phyloP scores from a whole-genome alignment of 179 eudicot genomes.

The Silene vulgaris region DNA sequence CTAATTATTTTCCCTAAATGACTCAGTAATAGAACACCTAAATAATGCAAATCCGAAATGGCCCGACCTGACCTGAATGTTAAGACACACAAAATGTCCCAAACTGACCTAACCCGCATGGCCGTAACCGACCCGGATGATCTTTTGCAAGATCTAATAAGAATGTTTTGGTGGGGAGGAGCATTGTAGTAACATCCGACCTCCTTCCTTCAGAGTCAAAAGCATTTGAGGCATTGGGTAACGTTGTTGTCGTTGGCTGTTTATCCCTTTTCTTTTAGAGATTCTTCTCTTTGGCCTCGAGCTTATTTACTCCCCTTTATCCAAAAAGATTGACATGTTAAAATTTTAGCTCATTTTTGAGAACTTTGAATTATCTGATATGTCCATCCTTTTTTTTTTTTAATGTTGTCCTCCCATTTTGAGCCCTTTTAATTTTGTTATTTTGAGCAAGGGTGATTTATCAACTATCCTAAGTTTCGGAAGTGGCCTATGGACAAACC shows the following conservation, averaged over 20 bases:
- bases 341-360: neutral
- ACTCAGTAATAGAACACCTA: too few species aligned
- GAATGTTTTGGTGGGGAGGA: neutral
- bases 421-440: neutral
- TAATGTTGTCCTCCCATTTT: slow-evolving; percentile 6
- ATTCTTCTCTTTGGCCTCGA: neutral
- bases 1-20: too few species aligned
- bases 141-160: neutral
- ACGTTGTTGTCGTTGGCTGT: neutral
- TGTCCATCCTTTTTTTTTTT: neutral
- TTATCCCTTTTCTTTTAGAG: neutral
- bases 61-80: too few species aligned
- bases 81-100: neutral
- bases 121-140: neutral
- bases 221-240: neutral
- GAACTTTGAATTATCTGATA: neutral
- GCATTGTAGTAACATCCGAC: neutral
- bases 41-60: too few species aligned
- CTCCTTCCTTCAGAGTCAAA: neutral
- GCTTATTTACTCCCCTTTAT: neutral
- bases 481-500: slow-evolving; percentile 5
- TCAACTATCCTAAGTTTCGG: neutral
- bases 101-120: neutral
- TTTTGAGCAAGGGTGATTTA: neutral
- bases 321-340: neutral